A percentile compares a stretch with the other conserved stretches of the same genome.
phyloP scores from a whole-genome alignment of 1,284 basidiomycete species.

The Polyporus tsugae region DNA sequence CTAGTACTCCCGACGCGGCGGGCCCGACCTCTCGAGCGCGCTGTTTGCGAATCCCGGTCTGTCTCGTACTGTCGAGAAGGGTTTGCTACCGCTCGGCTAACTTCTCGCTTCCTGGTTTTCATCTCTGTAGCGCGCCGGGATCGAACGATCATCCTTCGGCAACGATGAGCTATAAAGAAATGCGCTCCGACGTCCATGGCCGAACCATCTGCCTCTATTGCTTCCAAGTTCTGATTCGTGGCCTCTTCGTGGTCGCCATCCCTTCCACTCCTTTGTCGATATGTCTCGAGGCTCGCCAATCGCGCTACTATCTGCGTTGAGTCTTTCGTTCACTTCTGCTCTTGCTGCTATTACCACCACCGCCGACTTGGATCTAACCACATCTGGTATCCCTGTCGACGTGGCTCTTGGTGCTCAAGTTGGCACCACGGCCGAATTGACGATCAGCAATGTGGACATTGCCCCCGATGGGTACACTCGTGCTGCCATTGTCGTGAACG shows the following conservation, averaged over 20 bases:
- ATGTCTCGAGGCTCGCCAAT: not conserved
- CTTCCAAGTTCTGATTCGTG: not conserved
- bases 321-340: not conserved
- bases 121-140: not conserved
- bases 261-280: not conserved
- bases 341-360: constrained; percentile 15
- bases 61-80: not conserved
- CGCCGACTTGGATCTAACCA: constrained; percentile 22
- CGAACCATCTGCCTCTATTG: not conserved
- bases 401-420: not conserved
- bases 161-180: not conserved
- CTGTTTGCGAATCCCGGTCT: not conserved
- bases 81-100: not conserved
- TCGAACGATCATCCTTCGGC: not conserved
- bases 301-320: not conserved
- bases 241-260: not conserved
- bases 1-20: not conserved
- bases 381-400: not conserved
- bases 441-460: constrained; percentile 31
- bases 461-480: constrained; percentile 35
- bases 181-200: not conserved
- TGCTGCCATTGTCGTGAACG: constrained; percentile 35
- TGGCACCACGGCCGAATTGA: constrained; percentile 30
- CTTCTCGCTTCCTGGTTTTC: not conserved
- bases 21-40: constrained; percentile 1